Percentiles rank a stretch among this genome's conserved stretches.
These are phyloP conservation scores for Melampsora americana DNA, from an alignment of 1,284 basidiomycete species.

Conservation along the genomic window DNA sequence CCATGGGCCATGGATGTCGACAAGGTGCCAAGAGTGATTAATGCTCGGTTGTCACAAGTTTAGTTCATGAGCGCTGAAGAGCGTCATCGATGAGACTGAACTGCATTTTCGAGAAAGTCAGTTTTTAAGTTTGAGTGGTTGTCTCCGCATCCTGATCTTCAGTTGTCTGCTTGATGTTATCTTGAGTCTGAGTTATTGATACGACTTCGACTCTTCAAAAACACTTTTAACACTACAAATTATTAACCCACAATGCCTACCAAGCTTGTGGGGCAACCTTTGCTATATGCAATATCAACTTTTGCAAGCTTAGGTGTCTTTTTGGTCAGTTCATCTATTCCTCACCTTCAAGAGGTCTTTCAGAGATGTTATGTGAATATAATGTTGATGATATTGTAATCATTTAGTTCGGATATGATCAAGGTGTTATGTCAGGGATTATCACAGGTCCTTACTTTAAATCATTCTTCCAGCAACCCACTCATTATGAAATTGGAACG, in stretches of 20 bases:
- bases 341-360: conserved; percentile 10
- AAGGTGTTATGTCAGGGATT: conserved; percentile 79
- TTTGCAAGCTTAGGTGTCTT: conserved; percentile 86
- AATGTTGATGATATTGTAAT: not conserved
- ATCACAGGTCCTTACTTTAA: conserved; percentile 87
- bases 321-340: conserved; percentile 61
- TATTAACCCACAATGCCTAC: conserved; percentile 49
- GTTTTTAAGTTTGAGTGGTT: too few relatives aligned
- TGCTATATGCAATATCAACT: conserved; percentile 75
- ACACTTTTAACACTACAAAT: not conserved
- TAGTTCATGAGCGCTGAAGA: too few relatives aligned
- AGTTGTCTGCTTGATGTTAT: too few relatives aligned
- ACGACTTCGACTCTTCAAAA: too few relatives aligned
- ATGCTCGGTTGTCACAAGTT: too few relatives aligned
- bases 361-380: not conserved
- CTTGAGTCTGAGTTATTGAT: too few relatives aligned
- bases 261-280: conserved; percentile 69
- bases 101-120: too few relatives aligned
- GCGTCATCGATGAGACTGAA: too few relatives aligned
- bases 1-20: too few relatives aligned
- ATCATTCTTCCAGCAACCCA: conserved; percentile 68
- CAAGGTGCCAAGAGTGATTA: too few relatives aligned
- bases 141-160: too few relatives aligned
- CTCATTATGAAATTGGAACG: conserved; percentile 63
- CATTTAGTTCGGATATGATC: conserved; percentile 12